Percentiles rank a stretch among this genome's conserved stretches.
These are phyloP conservation scores for Austroboletus festivus DNA, from an alignment of 768 basidiomycete genomes.

Conservation along the genomic window DNA sequence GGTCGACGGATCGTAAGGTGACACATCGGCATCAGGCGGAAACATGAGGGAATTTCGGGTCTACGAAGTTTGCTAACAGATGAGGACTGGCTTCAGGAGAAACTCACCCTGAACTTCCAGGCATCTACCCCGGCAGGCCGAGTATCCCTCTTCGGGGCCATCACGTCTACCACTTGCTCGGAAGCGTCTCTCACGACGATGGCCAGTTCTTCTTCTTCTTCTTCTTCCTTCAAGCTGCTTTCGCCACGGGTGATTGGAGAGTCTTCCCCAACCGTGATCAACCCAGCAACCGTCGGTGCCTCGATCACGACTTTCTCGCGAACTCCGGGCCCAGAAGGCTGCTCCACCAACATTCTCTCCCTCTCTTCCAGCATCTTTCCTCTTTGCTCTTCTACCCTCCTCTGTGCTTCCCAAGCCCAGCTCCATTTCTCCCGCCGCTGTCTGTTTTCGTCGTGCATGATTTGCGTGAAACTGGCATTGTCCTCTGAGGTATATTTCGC, in stretches of 20 bases:
- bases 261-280: slow-evolving; percentile 42
- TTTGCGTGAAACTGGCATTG: slow-evolving; percentile 93
- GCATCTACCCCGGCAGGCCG: slow-evolving; percentile 71
- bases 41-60: slow-evolving; percentile 96
- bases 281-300: slow-evolving; percentile 49
- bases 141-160: slow-evolving; percentile 77
- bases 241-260: slow-evolving; percentile 22
- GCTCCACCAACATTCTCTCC: slow-evolving; percentile 72
- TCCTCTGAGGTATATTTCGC: slow-evolving; percentile 93
- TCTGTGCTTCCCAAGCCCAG: slow-evolving; percentile 96
- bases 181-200: slow-evolving; percentile 24
- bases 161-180: slow-evolving; percentile 54
- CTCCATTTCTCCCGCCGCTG: slow-evolving; percentile 74
- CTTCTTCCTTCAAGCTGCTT: slow-evolving; percentile 23
- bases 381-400: slow-evolving; percentile 66
- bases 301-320: slow-evolving; percentile 66
- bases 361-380: slow-evolving; percentile 63
- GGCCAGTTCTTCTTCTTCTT: slow-evolving; percentile 14
- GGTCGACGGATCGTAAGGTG: slow-evolving; percentile 60
- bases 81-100: neutral
- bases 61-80: slow-evolving; percentile 38
- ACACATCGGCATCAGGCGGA: slow-evolving; percentile 83
- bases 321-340: slow-evolving; percentile 58
- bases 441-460: slow-evolving; percentile 86
- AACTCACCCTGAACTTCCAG: slow-evolving; percentile 75